These are phyloP conservation scores for Metschnikowia chrysomelidarum DNA, from an alignment of 805 yeast species.

Conservation along the genomic window DNA sequence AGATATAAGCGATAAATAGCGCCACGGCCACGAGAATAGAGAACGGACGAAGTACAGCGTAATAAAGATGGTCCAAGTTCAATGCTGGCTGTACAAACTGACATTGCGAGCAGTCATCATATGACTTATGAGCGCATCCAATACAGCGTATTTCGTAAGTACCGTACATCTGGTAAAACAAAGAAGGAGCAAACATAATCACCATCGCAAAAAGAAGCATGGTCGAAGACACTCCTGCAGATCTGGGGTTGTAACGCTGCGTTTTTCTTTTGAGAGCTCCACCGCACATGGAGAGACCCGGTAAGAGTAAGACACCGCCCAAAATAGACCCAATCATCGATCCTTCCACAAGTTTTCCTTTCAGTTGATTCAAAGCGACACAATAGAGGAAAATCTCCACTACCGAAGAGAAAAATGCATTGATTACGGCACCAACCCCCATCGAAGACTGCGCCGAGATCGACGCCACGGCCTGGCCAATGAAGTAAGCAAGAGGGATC, in stretches of 20 bases:
- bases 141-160: slow-evolving; percentile 74
- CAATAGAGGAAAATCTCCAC: slow-evolving; percentile 92
- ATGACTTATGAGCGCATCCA: slow-evolving; percentile 38
- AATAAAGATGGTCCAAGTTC: slow-evolving; percentile 64
- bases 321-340: slow-evolving; percentile 90
- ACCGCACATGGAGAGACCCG: slow-evolving; percentile 96
- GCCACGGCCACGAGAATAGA: slow-evolving; percentile 76
- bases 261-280: slow-evolving; percentile 93
- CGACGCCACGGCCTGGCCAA: slow-evolving; percentile 99
- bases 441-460: slow-evolving; percentile 97
- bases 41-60: slow-evolving; percentile 73
- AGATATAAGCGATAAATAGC: slow-evolving; percentile 77
- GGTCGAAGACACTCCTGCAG: slow-evolving; percentile 96
- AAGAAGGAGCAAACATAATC: slow-evolving; percentile 89
- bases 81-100: slow-evolving; percentile 77
- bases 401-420: slow-evolving; percentile 94
- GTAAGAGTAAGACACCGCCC: slow-evolving; percentile 87
- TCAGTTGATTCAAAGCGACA: slow-evolving; percentile 82
- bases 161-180: slow-evolving; percentile 87
- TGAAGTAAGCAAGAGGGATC: slow-evolving; percentile 91
- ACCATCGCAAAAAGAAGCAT: slow-evolving; percentile 89
- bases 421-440: slow-evolving; percentile 98
- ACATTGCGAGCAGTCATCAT: slow-evolving; percentile 61
- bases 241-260: slow-evolving; percentile 90
- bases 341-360: slow-evolving; percentile 91